Base-by-base conservation (phyloP, 768 basidiomycete species). In the Rhizopogon salebrosus region DNA sequence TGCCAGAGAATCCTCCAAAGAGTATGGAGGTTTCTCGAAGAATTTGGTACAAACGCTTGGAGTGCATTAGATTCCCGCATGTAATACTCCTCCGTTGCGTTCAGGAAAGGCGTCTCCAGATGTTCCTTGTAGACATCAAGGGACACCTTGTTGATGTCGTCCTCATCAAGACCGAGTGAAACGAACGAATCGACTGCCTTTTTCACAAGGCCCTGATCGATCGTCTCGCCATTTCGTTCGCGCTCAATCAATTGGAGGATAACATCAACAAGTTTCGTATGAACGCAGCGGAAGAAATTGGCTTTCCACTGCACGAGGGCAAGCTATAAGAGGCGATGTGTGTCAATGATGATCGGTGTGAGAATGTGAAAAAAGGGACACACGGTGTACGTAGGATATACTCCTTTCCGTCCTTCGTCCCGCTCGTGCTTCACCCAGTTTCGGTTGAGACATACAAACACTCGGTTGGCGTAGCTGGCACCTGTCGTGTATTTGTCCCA, bases 371-470 rank as follows among this genome's bases (percentile, higher is more conserved):
- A 49, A 36, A 4, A 11, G 34, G 24, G 31, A 72, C 87, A 64
- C 59, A 95, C 95, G 24, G 95, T 99, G 66, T 98, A 98, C 18
- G 98, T 91, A 1, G 85, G 85, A 72, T 98, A 98, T 22, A 98
- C 89, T 39, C 86, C 88, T 70, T 92, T 95, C 61, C 95, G 78
- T 14, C 97, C 97, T 69, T 98, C 95, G 62, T 98, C 95, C 64
- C 95, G 84, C 68, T 99, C 97, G 48, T 95, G 81, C 74, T 95
- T 95, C 41, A 99, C 95, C 97, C 97, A 99, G 71, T 98, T 94
- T 20, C 95, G 91, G 71, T 99, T 98, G 53, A 99, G 80, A 72
- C 98, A 98, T 2, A 92, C 94, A 75, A 98, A 98, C 34, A 99
- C 73, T 52, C 95, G 88, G 67, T 98, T 95, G 71, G 97, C 92